These are phyloP conservation scores for Carex kokanica DNA, from an alignment of 176 grass and related monocot species.

Conservation along the genomic window DNA sequence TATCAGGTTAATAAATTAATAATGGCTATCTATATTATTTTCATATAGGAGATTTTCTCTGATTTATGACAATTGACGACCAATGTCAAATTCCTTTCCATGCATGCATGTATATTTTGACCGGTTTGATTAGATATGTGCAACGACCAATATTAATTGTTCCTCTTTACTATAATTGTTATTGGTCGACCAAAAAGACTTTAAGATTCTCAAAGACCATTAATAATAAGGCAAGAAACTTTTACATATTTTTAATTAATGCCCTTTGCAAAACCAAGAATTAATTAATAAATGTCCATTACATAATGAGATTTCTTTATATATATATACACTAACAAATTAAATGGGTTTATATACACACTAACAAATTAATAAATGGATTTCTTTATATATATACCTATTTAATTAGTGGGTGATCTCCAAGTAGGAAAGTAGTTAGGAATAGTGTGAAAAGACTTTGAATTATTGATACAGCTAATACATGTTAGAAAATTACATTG, in stretches of 20 bases:
- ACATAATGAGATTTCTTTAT: not conserved
- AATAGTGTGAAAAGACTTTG: not conserved
- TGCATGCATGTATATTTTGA: not conserved
- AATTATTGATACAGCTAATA: not conserved
- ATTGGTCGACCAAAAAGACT: not conserved
- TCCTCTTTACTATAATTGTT: not conserved
- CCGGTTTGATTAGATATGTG: not conserved
- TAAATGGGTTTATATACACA: too few relatives aligned
- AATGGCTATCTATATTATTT: too few relatives aligned
- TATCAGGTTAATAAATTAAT: not conserved
- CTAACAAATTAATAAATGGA: not conserved
- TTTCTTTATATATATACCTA: not conserved
- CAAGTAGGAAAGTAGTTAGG: not conserved
- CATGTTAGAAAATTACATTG: not conserved
- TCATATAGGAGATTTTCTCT: too few relatives aligned
- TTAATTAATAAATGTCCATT: not conserved
- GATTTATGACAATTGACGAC: not conserved
- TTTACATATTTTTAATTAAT: not conserved
- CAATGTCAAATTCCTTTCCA: not conserved
- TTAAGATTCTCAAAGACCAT: not conserved
- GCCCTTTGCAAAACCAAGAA: not conserved
- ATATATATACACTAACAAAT: not conserved
- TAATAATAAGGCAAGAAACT: not conserved
- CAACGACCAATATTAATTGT: not conserved
- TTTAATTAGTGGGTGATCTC: not conserved